Conservation (phyloP, 345 rosid species). For the Brassica rapa region DNA sequence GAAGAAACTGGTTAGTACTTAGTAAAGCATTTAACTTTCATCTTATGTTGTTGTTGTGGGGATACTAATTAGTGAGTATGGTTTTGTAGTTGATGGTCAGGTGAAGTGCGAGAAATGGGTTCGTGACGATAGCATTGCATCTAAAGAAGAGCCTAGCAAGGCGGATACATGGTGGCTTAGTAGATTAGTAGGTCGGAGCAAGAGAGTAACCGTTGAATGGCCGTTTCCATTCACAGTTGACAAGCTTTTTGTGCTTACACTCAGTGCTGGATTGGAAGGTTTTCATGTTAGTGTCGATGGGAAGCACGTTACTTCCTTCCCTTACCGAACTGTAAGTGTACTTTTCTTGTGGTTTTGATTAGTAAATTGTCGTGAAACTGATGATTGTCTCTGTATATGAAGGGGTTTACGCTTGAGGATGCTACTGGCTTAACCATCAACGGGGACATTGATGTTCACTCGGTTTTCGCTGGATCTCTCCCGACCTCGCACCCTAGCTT, state of each 20-base stretch:
- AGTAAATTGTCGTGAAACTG: slow-evolving; percentile 11
- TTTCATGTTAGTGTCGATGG: slow-evolving; percentile 83
- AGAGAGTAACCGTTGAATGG: slow-evolving; percentile 68
- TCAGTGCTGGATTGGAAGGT: slow-evolving; percentile 87
- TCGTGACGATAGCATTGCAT: slow-evolving; percentile 61
- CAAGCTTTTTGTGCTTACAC: slow-evolving; percentile 76
- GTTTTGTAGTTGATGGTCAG: slow-evolving; percentile 69
- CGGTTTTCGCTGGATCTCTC: slow-evolving; percentile 73
- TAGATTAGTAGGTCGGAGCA: slow-evolving; percentile 64
- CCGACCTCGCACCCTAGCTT: slow-evolving; percentile 73
- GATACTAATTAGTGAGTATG: slow-evolving; percentile 3
- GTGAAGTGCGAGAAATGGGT: slow-evolving; percentile 91
- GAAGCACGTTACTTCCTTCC: slow-evolving; percentile 80
- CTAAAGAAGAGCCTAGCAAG: slow-evolving; percentile 56
- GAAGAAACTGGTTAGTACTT: slow-evolving; percentile 73
- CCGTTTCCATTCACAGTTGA: slow-evolving; percentile 72
- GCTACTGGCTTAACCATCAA: slow-evolving; percentile 79
- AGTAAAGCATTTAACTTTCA: background rate
- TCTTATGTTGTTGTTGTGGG: background rate
- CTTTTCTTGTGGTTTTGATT: slow-evolving; percentile 4
- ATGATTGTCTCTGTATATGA: slow-evolving; percentile 17
- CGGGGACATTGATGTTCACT: slow-evolving; percentile 74
- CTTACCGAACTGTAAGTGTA: slow-evolving; percentile 77
- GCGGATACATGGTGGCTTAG: slow-evolving; percentile 79
- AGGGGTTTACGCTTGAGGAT: slow-evolving; percentile 91